Evolutionary conservation across 495 filamentous ascomycete species (phyloP).

Genomic region (Penicillium alfredii): DNA sequence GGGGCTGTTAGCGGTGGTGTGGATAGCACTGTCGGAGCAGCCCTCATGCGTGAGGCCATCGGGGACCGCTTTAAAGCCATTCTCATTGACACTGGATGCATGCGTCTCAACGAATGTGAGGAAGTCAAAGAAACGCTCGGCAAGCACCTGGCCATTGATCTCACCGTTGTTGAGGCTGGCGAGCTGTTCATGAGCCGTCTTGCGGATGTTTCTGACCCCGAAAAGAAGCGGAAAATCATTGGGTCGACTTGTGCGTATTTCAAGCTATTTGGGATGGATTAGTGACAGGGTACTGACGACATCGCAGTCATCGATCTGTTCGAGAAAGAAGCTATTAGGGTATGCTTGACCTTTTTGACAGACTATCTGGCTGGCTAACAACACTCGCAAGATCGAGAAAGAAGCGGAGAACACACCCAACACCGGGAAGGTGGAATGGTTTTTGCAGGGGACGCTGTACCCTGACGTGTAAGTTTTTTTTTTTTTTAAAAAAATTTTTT

Average conservation of each 20-base stretch:
- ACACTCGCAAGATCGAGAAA: constrained; percentile 15
- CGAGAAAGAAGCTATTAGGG: constrained; percentile 69
- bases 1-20: constrained; percentile 70
- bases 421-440: constrained; percentile 68
- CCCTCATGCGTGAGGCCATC: constrained; percentile 77
- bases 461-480: constrained; percentile 34
- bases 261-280: not conserved
- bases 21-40: constrained; percentile 82
- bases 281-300: constrained; percentile 6
- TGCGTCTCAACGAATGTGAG: constrained; percentile 80
- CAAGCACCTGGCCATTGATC: constrained; percentile 77
- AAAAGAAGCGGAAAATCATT: constrained; percentile 92
- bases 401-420: constrained; percentile 50
- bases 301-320: constrained; percentile 83
- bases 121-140: constrained; percentile 70
- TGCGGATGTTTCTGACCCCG: constrained; percentile 72
- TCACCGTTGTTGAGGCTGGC: constrained; percentile 79
- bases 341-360: constrained; percentile 24
- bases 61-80: constrained; percentile 86
- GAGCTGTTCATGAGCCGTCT: constrained; percentile 68
- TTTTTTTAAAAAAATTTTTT: not conserved
- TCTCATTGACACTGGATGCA: constrained; percentile 79
- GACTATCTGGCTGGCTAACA: constrained; percentile 5
- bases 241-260: constrained; percentile 37
- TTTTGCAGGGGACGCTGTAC: constrained; percentile 82